phyloP scores from a whole-genome alignment of 2,329 filamentous ascomycete species.

The Fusarium paranaense region DNA sequence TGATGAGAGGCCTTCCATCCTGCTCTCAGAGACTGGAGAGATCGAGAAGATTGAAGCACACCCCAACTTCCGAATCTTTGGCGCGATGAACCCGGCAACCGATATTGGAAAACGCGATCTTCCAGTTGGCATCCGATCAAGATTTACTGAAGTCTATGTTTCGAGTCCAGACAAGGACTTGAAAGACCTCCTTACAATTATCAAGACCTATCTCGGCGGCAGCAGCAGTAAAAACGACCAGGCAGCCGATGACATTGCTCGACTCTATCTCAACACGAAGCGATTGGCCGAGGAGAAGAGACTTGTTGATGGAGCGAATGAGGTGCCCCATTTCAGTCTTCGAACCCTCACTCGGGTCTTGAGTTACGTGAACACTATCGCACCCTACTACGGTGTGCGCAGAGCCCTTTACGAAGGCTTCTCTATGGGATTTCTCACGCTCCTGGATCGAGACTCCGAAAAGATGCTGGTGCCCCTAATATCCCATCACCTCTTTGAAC shows the following conservation, averaged over 20 bases:
- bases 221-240: slow-evolving; percentile 78
- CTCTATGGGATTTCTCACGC: slow-evolving; percentile 96
- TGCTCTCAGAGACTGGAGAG: slow-evolving; percentile 93
- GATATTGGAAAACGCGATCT: slow-evolving; percentile 97
- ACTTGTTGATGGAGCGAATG: slow-evolving; percentile 93
- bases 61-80: slow-evolving; percentile 94
- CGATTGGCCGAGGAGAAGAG: slow-evolving; percentile 82
- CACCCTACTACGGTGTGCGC: slow-evolving; percentile 84
- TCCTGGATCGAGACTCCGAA: slow-evolving; percentile 86
- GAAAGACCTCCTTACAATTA: slow-evolving; percentile 88
- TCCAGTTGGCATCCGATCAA: slow-evolving; percentile 85
- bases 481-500: slow-evolving; percentile 80
- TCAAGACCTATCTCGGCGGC: slow-evolving; percentile 86
- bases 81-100: slow-evolving; percentile 98
- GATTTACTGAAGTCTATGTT: slow-evolving; percentile 97
- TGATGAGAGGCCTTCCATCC: slow-evolving; percentile 79
- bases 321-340: slow-evolving; percentile 96
- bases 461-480: slow-evolving; percentile 82
- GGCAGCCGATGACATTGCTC: slow-evolving; percentile 82
- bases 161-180: slow-evolving; percentile 88
- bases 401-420: slow-evolving; percentile 94
- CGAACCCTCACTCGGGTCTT: slow-evolving; percentile 92
- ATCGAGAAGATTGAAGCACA: slow-evolving; percentile 91
- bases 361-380: slow-evolving; percentile 87
- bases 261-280: slow-evolving; percentile 90